Conservation (phyloP, 2,329 filamentous ascomycete genomes). For the Fusarium anguioides region DNA sequence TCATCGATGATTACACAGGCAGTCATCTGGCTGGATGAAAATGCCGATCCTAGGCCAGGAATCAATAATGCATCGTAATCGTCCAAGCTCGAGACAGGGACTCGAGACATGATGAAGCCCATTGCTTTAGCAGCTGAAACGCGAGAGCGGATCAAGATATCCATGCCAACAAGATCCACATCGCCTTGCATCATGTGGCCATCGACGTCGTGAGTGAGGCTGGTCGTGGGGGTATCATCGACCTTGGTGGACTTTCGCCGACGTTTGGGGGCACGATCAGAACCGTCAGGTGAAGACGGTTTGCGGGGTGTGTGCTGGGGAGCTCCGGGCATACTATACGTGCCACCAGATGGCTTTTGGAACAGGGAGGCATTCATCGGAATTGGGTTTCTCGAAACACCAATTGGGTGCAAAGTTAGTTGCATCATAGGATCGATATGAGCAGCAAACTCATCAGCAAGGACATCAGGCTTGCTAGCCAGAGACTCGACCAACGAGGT, state of each 20-base stretch:
- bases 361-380: slow-evolving; percentile 92
- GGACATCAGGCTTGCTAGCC: slow-evolving; percentile 69
- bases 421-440: slow-evolving; percentile 86
- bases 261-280: slow-evolving; percentile 76
- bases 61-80: slow-evolving; percentile 74
- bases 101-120: slow-evolving; percentile 81
- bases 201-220: slow-evolving; percentile 93
- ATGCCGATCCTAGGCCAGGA: slow-evolving; percentile 75
- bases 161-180: slow-evolving; percentile 90
- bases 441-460: slow-evolving; percentile 77
- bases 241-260: slow-evolving; percentile 86
- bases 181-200: slow-evolving; percentile 98
- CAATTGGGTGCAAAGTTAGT: slow-evolving; percentile 89
- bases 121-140: slow-evolving; percentile 89
- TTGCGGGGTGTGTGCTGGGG: slow-evolving; percentile 57
- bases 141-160: slow-evolving; percentile 88
- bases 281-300: slow-evolving; percentile 63
- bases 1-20: slow-evolving; percentile 89
- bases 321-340: slow-evolving; percentile 70
- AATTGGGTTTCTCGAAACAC: slow-evolving; percentile 88
- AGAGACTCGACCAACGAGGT: slow-evolving; percentile 78
- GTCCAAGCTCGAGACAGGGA: slow-evolving; percentile 72
- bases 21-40: slow-evolving; percentile 87
- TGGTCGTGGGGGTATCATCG: slow-evolving; percentile 72
- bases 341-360: slow-evolving; percentile 90